Evolutionary conservation across 768 basidiomycete species (phyloP).

Genomic region (Sutorius australiensis): DNA sequence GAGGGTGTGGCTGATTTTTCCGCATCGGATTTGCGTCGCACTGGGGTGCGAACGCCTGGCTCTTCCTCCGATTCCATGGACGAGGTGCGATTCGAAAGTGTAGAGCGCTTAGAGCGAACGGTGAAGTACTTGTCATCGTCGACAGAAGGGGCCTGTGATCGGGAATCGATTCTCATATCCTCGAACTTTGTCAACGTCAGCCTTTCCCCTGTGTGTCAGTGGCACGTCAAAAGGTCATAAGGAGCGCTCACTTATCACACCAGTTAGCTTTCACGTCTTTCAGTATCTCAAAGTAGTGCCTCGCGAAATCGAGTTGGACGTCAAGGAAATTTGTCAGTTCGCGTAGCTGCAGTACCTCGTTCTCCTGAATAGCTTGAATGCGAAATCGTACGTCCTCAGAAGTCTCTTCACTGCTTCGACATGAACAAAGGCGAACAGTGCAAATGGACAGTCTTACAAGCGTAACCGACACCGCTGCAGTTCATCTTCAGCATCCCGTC

Average conservation of each 20-base stretch:
- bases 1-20: conserved; percentile 47
- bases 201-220: conserved; percentile 20
- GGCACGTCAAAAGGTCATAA: neutral
- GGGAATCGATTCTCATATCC: conserved; percentile 15
- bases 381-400: conserved; percentile 78
- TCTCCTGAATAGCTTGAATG: conserved; percentile 77
- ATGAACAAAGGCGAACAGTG: conserved; percentile 4
- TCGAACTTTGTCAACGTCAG: conserved; percentile 29
- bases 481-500: conserved; percentile 77
- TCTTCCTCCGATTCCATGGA: conserved; percentile 39
- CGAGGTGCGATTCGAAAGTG: conserved; percentile 19
- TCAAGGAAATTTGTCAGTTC: conserved; percentile 73
- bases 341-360: conserved; percentile 66
- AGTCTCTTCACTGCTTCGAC: conserved; percentile 67
- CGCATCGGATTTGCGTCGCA: conserved; percentile 42
- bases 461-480: conserved; percentile 64
- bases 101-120: conserved; percentile 33
- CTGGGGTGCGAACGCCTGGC: conserved; percentile 9
- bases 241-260: conserved; percentile 53
- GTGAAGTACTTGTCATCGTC: conserved; percentile 31
- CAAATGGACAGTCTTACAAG: conserved; percentile 52
- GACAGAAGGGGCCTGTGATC: conserved; percentile 13
- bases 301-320: conserved; percentile 67
- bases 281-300: conserved; percentile 70
- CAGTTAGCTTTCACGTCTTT: conserved; percentile 65